Conservation (phyloP, 768 basidiomycete genomes). For the Phaeotremella skinneri region DNA sequence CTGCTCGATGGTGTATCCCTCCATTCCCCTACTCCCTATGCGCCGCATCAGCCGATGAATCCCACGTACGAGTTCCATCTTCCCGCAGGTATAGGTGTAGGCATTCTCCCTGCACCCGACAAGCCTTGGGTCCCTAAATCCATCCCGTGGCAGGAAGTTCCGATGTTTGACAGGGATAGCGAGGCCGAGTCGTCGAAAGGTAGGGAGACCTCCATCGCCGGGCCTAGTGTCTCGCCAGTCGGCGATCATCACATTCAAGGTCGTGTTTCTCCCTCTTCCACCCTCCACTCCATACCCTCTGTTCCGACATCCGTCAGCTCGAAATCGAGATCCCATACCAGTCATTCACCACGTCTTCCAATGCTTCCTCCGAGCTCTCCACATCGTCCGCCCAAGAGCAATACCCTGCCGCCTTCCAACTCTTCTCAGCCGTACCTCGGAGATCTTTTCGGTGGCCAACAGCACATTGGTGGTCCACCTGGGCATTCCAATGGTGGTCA, state of each 20-base stretch:
- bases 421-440: conserved; percentile 3
- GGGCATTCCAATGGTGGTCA: conserved; percentile 13
- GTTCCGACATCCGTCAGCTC: background rate
- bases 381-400: background rate
- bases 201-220: too few species aligned
- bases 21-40: background rate
- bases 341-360: background rate
- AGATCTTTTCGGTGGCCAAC: conserved; percentile 22
- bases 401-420: conserved; percentile 8
- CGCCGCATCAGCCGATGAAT: background rate
- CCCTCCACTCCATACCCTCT: background rate
- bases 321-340: background rate
- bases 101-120: background rate
- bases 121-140: conserved; percentile 3
- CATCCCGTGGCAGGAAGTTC: conserved; percentile 1
- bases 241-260: background rate
- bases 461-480: conserved; percentile 17
- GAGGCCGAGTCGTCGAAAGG: background rate
- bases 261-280: background rate
- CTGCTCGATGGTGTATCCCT: conserved; percentile 6
- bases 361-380: background rate
- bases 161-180: background rate
- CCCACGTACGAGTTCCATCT: background rate
- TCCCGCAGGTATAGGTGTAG: background rate
- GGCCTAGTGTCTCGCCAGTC: background rate